Evolutionary conservation across 257 asterid species (phyloP), one percentile per base, ranked within the genome.

Genomic region (Verbascum thapsus): DNA sequence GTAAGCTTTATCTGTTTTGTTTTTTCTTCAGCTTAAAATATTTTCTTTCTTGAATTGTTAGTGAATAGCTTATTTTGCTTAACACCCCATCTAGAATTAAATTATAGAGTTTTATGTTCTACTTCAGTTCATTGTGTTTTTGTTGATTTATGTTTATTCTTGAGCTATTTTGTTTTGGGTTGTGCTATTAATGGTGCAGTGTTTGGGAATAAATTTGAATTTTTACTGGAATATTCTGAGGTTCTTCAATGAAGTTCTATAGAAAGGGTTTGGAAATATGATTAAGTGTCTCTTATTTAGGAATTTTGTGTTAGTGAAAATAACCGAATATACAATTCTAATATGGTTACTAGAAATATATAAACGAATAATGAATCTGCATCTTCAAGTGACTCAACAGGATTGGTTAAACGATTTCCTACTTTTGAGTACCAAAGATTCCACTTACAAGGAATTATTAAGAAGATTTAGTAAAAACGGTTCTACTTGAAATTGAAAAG

Each of bases 1-100:
- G 90, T 83, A 50, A 61, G 73, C 66, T 68, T 43, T 63, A 50
- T 20, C 15, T 10, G 44, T 13, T 49, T 10, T 17, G 10, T 16
- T 10, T 40, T 50, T 54, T 56, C 17, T 23, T 52, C 32, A 26
- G 11, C n/a, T n/a, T n/a, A 8, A 9, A n/a, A 0, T 23, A 0
- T 26, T 20, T 1, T 23, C 4, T 18, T 15, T 15, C 10, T 15
- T 8, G 32, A 26, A 43, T 20, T 3, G 3, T 58, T 38, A 51
- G 23, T 16, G 13, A 48, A 48, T 20, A 0, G 10, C 48, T 10
- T 30, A 43, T 4, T 26, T 26, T 26, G 3, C 32, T 26, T 26
- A 26, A 26, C n/a, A 26, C 2, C 32, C 32, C 32, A 26, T 26
- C 32, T 26, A 26, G 32, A 26, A 26, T 26, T 1, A 26, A n/a